Percentiles rank a stretch among this genome's conserved stretches.
phyloP scores from a whole-genome alignment of 345 rosid genomes.

The Diplotaxis tenuifolia region DNA sequence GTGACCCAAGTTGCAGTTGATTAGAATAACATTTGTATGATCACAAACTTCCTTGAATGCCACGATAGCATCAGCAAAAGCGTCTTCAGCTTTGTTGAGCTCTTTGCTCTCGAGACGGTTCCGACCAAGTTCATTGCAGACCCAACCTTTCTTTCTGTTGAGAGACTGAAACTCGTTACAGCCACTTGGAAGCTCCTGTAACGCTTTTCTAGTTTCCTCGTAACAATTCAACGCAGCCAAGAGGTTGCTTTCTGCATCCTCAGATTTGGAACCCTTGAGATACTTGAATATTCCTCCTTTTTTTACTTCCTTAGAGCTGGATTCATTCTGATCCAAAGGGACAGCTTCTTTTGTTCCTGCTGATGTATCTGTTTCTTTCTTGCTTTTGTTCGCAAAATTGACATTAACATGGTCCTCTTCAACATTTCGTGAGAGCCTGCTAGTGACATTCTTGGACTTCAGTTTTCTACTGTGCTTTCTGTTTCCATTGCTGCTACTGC shows the following conservation, averaged over 20 bases:
- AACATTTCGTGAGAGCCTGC: conserved; percentile 33
- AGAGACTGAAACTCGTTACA: conserved; percentile 59
- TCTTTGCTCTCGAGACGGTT: conserved; percentile 69
- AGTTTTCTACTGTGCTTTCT: conserved; percentile 65
- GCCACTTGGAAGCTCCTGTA: conserved; percentile 54
- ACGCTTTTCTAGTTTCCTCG: conserved; percentile 69
- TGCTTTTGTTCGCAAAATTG: conserved; percentile 32
- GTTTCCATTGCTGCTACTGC: conserved; percentile 51
- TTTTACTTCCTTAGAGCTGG: conserved; percentile 34
- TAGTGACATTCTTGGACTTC: conserved; percentile 37
- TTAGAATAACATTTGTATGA: conserved; percentile 69
- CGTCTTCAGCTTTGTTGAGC: conserved; percentile 66
- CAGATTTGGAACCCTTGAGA: conserved; percentile 43
- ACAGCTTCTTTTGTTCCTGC: conserved; percentile 27
- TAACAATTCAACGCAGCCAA: conserved; percentile 66
- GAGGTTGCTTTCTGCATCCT: conserved; percentile 66
- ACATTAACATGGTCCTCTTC: conserved; percentile 36
- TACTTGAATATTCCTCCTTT: conserved; percentile 89
- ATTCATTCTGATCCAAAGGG: conserved; percentile 32
- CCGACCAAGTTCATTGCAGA: conserved; percentile 85
- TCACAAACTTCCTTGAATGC: conserved; percentile 78
- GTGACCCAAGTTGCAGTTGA: conserved; percentile 86
- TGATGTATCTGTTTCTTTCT: conserved; percentile 30
- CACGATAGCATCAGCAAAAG: conserved; percentile 73
- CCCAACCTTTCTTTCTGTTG: conserved; percentile 85